Evolutionary conservation across 768 basidiomycete species (phyloP).

Genomic region (Tulasnella sp.): DNA sequence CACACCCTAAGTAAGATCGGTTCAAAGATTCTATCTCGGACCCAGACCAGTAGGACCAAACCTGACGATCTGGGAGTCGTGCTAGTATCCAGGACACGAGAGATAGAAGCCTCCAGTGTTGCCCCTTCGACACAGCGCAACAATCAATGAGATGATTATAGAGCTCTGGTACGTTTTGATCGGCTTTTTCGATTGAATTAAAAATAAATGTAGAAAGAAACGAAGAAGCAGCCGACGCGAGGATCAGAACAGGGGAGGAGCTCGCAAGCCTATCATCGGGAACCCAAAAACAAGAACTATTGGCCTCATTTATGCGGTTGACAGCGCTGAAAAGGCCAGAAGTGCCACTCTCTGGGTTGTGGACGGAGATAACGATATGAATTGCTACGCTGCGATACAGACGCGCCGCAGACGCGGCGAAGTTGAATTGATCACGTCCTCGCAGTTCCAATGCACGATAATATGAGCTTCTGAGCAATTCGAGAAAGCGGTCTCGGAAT

Average conservation of each 20-base stretch:
- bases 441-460: neutral
- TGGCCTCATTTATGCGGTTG: neutral
- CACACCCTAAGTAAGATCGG: neutral
- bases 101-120: neutral
- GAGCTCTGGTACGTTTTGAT: neutral
- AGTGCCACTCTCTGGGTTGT: too few species aligned
- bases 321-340: neutral
- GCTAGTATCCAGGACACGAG: neutral
- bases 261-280: neutral
- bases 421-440: neutral
- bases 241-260: neutral
- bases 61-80: too few species aligned
- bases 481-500: neutral
- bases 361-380: neutral
- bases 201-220: neutral
- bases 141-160: neutral
- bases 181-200: neutral
- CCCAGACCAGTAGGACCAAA: neutral
- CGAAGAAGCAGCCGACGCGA: neutral
- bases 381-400: neutral
- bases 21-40: neutral
- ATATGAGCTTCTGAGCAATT: neutral
- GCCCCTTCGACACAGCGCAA: neutral
- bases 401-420: neutral
- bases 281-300: neutral